Percentiles rank a stretch among this genome's conserved stretches.
Evolutionary conservation across 2,329 filamentous ascomycete species (phyloP).

Genomic region (Xylaria sp.): DNA sequence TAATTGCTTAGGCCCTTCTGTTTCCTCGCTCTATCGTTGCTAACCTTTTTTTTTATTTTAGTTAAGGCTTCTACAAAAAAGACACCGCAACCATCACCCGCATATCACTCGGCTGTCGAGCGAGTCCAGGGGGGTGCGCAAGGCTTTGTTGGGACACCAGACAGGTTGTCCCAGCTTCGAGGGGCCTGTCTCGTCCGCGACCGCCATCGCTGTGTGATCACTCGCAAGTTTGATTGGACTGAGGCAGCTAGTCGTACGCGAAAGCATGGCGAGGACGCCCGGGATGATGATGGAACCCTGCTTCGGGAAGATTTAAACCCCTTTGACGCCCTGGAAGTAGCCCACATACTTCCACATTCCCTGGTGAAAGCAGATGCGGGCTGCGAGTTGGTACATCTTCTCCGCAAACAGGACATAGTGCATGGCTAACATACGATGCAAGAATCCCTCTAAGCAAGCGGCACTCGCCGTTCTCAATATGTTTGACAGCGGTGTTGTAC

Average conservation of each 20-base stretch:
- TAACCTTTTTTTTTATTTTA: conserved; percentile 31
- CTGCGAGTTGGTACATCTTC: conserved; percentile 17
- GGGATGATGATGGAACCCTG: conserved; percentile 43
- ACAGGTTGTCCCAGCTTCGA: conserved; percentile 43
- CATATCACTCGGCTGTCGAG: conserved; percentile 40
- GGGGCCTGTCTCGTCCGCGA: conserved; percentile 45
- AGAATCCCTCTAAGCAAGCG: conserved; percentile 46
- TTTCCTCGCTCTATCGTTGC: conserved; percentile 15
- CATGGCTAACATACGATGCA: conserved; percentile 20
- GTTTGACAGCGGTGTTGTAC: conserved; percentile 52
- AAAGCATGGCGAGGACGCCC: conserved; percentile 33
- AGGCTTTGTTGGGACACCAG: conserved; percentile 40
- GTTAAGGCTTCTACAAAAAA: conserved; percentile 43
- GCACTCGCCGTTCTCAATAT: conserved; percentile 55
- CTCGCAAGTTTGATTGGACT: conserved; percentile 37
- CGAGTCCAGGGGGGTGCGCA: conserved; percentile 35
- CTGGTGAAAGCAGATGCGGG: conserved; percentile 17
- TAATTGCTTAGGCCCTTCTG: conserved; percentile 26
- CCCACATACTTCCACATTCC: conserved; percentile 31
- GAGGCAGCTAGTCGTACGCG: conserved; percentile 33
- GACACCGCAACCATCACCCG: conserved; percentile 44
- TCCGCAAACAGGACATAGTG: too few relatives aligned
- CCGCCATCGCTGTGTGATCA: conserved; percentile 46
- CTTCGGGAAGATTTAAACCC: conserved; percentile 26
- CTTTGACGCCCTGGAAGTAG: conserved; percentile 17